Evolutionary conservation across 2,329 filamentous ascomycete genomes (phyloP), one percentile per base, ranked within the genome.

Genomic region (Colletotrichum magnum): DNA sequence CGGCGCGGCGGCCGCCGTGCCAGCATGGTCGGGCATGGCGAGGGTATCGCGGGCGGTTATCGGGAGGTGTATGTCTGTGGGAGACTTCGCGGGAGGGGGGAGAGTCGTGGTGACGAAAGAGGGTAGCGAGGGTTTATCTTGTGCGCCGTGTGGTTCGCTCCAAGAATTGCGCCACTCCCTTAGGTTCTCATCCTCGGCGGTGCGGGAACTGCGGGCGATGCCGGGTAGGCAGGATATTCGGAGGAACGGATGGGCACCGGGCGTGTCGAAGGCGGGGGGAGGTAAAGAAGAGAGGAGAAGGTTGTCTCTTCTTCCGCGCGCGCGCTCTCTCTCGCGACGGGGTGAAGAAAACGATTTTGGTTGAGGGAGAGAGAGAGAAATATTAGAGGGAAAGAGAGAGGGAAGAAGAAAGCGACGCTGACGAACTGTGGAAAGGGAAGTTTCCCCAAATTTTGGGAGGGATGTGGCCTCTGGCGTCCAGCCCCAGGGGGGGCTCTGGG

Each of bases 1-100:
- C 66, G 72, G 62, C 58, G 74, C 69, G 13, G 66, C 63, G 56
- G 52, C 63, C 9, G 66, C 69, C 18, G 67, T 72, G 18, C 71
- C 71, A 24, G 66, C 63, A 32, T 69, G 61, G 43, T 52, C 66
- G 24, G 66, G 66, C 66, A 69, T 69, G 51, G 24, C 65, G 32
- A 36, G 32, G 32, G 32, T 36, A 43, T 47, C 45, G 43, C 6
- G 28, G 58, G 53, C 21, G 47, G 10, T 43, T 21, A 24, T 53
- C 9, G 52, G 4, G 26, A 13, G 2, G 32, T 50, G 21, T 32
- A 24, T 18, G 26, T n/a, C 45, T 47, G 18, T 24, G 21, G 15
- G 18, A 47, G 16, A 16, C 16, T 16, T 18, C 21, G 45, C 45
- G 41, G 9, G 39, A 43, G 39, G n/a, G 4, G 1, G 45, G 24